Evolutionary conservation across 2,329 filamentous ascomycete genomes (phyloP).

Genomic region (Ophiobolus disseminans): DNA sequence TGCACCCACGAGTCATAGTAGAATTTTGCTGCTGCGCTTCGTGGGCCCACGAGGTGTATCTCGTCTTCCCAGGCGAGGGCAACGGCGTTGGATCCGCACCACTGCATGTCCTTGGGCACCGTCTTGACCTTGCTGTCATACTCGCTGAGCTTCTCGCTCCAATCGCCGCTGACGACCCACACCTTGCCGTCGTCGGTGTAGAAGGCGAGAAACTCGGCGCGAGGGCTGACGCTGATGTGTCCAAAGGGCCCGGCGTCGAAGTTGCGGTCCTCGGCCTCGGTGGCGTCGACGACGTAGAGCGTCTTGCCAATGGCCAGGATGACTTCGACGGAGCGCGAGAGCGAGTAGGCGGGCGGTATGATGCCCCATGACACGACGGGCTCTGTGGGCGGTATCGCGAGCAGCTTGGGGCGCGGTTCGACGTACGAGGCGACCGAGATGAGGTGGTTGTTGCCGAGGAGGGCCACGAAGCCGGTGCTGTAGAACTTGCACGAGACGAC

Average conservation of each 20-base stretch:
- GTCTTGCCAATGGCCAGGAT: conserved; percentile 84
- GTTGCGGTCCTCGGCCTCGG: conserved; percentile 88
- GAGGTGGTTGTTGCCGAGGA: conserved; percentile 86
- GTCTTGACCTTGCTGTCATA: conserved; percentile 88
- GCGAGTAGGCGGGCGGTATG: conserved; percentile 84
- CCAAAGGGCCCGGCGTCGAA: conserved; percentile 92
- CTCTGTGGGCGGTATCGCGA: conserved; percentile 78
- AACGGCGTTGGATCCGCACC: conserved; percentile 95
- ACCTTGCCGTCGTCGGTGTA: conserved; percentile 84
- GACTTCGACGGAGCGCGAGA: conserved; percentile 92
- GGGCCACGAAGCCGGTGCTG: conserved; percentile 86
- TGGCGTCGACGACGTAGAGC: conserved; percentile 84
- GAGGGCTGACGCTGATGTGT: conserved; percentile 88
- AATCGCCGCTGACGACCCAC: conserved; percentile 94
- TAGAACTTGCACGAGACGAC: conserved; percentile 93
- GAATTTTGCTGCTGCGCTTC: conserved; percentile 76
- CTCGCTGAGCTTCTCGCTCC: conserved; percentile 89
- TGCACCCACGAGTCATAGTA: conserved; percentile 94
- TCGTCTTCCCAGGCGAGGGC: conserved; percentile 98
- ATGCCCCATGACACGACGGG: conserved; percentile 87
- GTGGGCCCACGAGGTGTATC: conserved; percentile 89
- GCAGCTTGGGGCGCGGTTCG: conserved; percentile 84
- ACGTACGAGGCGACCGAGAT: conserved; percentile 88
- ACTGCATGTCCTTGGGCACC: conserved; percentile 84
- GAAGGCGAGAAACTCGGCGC: conserved; percentile 85